Conservation (phyloP, 768 basidiomycete species). For the Kwoniella pini region DNA sequence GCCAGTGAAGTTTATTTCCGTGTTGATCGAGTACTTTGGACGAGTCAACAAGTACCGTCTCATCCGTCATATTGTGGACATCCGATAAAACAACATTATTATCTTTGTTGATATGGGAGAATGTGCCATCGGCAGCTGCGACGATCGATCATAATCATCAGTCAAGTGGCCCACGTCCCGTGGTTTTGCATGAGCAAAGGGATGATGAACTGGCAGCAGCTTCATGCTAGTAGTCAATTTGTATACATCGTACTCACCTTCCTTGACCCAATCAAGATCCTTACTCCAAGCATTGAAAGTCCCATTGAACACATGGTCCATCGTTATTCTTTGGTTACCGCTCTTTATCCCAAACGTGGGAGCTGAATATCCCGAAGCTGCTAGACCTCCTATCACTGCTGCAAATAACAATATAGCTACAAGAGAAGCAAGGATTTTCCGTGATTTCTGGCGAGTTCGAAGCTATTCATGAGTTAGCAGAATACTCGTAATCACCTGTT, state of each 20-base stretch:
- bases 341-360: constrained; percentile 56
- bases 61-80: constrained; percentile 62
- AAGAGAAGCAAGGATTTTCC: constrained; percentile 67
- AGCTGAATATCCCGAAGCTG: constrained; percentile 69
- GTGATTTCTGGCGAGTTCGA: constrained; percentile 32
- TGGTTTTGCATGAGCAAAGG: no score
- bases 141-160: no score
- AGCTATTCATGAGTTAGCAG: constrained; percentile 17
- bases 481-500: not conserved
- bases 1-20: constrained; percentile 56
- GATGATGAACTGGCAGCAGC: no score
- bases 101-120: constrained; percentile 62
- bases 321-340: constrained; percentile 68
- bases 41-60: constrained; percentile 45
- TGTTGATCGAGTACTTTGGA: constrained; percentile 35
- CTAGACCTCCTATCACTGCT: constrained; percentile 71
- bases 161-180: no score
- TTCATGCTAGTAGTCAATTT: no score
- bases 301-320: constrained; percentile 91
- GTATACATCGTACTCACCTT: no score
- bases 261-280: constrained; percentile 79
- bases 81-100: constrained; percentile 77
- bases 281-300: constrained; percentile 66
- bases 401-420: constrained; percentile 65
- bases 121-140: constrained; percentile 91